Evolutionary conservation across 2,329 filamentous ascomycete genomes (phyloP).

Genomic region (Aspergillus calidoustus): DNA sequence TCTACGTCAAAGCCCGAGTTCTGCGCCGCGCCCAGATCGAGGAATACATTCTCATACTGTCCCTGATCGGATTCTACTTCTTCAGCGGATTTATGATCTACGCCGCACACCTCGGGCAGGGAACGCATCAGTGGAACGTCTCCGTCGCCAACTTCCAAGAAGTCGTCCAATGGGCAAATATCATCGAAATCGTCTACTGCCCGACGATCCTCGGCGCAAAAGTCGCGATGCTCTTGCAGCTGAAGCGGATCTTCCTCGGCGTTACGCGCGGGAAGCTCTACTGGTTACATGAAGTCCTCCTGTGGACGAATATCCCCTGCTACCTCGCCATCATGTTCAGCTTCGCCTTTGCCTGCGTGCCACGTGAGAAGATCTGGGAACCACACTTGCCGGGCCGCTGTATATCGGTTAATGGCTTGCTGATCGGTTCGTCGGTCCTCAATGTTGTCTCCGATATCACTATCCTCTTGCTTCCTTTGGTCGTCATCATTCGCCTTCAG

Average conservation of each 20-base stretch:
- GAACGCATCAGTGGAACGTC: conserved; percentile 3
- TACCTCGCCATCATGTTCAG: conserved; percentile 7
- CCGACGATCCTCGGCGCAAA: conserved; percentile 10
- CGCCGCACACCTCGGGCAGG: not conserved
- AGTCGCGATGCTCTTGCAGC: conserved; percentile 8
- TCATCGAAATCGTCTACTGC: conserved; percentile 12
- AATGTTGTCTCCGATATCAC: conserved; percentile 9
- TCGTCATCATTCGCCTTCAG: conserved; percentile 4
- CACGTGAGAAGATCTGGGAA: conserved; percentile 4
- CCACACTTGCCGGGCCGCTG: conserved; percentile 3
- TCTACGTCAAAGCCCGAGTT: conserved; percentile 6
- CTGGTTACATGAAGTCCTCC: conserved; percentile 5
- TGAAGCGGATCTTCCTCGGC: conserved; percentile 9
- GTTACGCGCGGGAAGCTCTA: not conserved
- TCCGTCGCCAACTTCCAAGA: not conserved
- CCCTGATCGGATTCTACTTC: conserved; percentile 1
- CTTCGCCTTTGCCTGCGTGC: not conserved
- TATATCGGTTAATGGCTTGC: conserved; percentile 5
- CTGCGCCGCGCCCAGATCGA: conserved; percentile 4
- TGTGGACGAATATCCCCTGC: conserved; percentile 6
- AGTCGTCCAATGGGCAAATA: not conserved
- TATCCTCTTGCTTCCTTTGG: conserved; percentile 2
- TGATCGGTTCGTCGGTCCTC: conserved; percentile 4
- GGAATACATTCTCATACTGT: conserved; percentile 7
- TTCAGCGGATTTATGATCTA: conserved; percentile 3